These are phyloP conservation scores for Medicago lupulina DNA, from an alignment of 306 rosid species.

Conservation along the genomic window DNA sequence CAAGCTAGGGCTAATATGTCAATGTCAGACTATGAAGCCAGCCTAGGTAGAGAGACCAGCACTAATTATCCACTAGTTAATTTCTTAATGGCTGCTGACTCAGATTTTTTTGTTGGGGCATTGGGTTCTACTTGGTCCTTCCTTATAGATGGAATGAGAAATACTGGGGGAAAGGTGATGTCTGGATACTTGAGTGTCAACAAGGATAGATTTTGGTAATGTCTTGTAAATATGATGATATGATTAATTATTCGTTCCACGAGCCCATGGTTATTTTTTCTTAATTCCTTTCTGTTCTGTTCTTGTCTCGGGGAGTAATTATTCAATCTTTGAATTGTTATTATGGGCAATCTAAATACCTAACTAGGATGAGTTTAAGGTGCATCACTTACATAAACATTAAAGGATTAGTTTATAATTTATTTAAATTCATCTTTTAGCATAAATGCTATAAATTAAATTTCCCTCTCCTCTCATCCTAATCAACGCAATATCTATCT, in stretches of 20 bases:
- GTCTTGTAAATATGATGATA: conserved; percentile 41
- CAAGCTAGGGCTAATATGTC: conserved; percentile 63
- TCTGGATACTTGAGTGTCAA: conserved; percentile 93
- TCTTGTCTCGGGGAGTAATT: neutral
- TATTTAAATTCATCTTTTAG: too few species aligned
- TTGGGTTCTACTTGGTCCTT: conserved; percentile 95
- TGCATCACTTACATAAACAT: too few species aligned
- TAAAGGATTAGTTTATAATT: too few species aligned
- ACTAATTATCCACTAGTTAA: conserved; percentile 87
- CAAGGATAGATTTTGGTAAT: conserved; percentile 89
- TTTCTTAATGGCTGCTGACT: conserved; percentile 91
- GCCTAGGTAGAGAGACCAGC: conserved; percentile 82
- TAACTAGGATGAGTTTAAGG: too few species aligned
- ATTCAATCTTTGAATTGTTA: too few species aligned
- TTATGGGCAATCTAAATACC: too few species aligned
- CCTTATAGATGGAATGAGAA: conserved; percentile 97
- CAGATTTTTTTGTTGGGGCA: conserved; percentile 87
- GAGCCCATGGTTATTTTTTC: neutral
- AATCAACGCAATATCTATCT: too few species aligned
- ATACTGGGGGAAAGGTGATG: conserved; percentile 93
- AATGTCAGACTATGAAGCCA: conserved; percentile 76
- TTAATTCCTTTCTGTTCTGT: neutral
- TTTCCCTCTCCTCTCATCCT: too few species aligned
- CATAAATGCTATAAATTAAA: too few species aligned
- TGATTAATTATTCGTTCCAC: neutral